Base-by-base conservation (phyloP, 176 grass and related monocot species). In the Areca catechu region DNA sequence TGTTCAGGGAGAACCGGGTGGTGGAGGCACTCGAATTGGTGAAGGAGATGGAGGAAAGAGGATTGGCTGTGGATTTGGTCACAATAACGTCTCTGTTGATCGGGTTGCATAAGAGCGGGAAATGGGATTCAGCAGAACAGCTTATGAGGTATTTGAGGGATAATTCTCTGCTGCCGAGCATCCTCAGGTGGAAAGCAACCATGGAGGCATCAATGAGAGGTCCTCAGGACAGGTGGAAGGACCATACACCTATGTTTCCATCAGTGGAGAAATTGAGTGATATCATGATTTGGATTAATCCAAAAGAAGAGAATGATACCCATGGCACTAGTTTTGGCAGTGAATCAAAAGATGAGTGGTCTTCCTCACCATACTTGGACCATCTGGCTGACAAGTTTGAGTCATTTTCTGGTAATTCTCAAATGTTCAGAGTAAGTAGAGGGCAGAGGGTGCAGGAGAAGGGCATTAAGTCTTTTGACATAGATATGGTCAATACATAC, bases 401-500 rank as follows among this genome's bases (percentile, higher is more conserved):
- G 10, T 49, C 20, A 62, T 74, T 79, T 71, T 67, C 16, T 15
- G 12, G 71, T 49, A 68, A 54, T 73, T 82, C 86, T 61, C 57
- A 1, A 72, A 73, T 51, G 53, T 82, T 90, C 66, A 62, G 74
- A 53, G 53, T 49, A 54, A 49, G 76, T 37, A 84, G 74, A 85
- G 86, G 86, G 15, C 75, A 79, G 67, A 73, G 92, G 63, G 86
- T 96, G 71, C 60, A 76, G 69, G 80, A 75, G 37, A 79, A 79
- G 49, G 80, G 65, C 22, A 63, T 61, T 61, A 81, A 74, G 58
- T 87, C 80, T 71, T 96, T 96, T 0, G 91, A 96, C 66, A 50
- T 82, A 61, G 86, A 87, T 22, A 96, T 96, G 91, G 58, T 96
- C 50, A 96, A 96, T 68, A 96, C 91, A 53, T 96, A 96, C 61